These are phyloP conservation scores for Scedosporium apiospermum DNA, from an alignment of 2,329 filamentous ascomycete genomes.

Conservation along the genomic window DNA sequence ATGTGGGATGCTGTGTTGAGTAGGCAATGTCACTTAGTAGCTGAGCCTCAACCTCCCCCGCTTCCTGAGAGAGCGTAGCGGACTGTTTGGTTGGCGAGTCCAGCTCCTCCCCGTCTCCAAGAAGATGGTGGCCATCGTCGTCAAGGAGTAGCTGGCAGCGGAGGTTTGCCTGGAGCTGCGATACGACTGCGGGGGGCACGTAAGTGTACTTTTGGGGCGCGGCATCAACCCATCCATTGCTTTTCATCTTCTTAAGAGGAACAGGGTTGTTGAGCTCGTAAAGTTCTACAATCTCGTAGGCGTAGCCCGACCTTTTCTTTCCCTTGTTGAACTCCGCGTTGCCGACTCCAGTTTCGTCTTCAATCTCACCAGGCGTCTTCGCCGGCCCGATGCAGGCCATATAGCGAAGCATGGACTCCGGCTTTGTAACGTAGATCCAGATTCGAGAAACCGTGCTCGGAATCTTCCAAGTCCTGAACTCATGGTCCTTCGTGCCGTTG, in stretches of 20 bases:
- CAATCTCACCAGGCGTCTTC: conserved; percentile 37
- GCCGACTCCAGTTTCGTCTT: conserved; percentile 32
- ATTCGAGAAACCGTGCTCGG: conserved; percentile 46
- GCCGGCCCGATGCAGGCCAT: conserved; percentile 45
- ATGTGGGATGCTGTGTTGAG: conserved; percentile 22
- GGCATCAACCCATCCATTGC: conserved; percentile 43
- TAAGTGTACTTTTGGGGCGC: conserved; percentile 42
- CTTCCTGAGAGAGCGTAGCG: conserved; percentile 24
- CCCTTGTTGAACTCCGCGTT: conserved; percentile 41
- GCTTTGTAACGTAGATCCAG: conserved; percentile 49
- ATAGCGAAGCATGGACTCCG: conserved; percentile 41
- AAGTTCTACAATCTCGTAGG: conserved; percentile 45
- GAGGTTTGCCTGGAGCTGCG: conserved; percentile 49
- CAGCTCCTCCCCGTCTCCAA: conserved; percentile 7
- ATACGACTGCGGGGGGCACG: conserved; percentile 47
- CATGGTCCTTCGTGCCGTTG: conserved; percentile 39
- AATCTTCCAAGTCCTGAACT: conserved; percentile 47
- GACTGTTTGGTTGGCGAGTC: neutral
- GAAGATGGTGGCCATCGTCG: conserved; percentile 12
- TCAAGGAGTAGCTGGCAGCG: conserved; percentile 38
- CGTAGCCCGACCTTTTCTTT: conserved; percentile 24
- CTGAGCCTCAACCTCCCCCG: conserved; percentile 43
- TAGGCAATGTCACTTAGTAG: conserved; percentile 34
- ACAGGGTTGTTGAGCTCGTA: conserved; percentile 55
- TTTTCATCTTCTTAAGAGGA: conserved; percentile 38